These are phyloP conservation scores for Leptodermis oblonga DNA, from an alignment of 257 asterid species.

Conservation along the genomic window DNA sequence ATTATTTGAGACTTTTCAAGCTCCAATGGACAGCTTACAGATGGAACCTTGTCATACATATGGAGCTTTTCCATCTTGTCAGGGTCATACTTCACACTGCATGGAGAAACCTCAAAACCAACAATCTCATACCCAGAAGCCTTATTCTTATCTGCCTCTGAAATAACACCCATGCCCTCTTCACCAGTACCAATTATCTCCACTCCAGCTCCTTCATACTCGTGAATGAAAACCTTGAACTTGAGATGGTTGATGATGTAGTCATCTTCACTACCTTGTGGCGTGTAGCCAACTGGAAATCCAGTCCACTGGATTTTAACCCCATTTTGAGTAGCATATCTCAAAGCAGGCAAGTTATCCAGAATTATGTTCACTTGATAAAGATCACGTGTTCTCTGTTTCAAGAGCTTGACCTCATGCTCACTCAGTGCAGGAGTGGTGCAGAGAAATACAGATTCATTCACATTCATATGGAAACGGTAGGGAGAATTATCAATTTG, in stretches of 20 bases:
- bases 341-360: slow-evolving; percentile 76
- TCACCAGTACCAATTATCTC: slow-evolving; percentile 72
- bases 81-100: slow-evolving; percentile 70
- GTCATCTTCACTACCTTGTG: slow-evolving; percentile 58
- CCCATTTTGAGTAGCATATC: slow-evolving; percentile 65
- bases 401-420: slow-evolving; percentile 65
- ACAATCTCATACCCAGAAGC: slow-evolving; percentile 73
- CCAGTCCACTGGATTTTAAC: slow-evolving; percentile 74
- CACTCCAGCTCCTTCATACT: slow-evolving; percentile 72
- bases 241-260: slow-evolving; percentile 72
- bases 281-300: slow-evolving; percentile 70
- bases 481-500: slow-evolving; percentile 77
- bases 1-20: slow-evolving; percentile 61
- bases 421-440: slow-evolving; percentile 60
- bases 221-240: slow-evolving; percentile 70
- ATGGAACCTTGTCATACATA: slow-evolving; percentile 39
- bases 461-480: slow-evolving; percentile 62
- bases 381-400: slow-evolving; percentile 72
- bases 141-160: slow-evolving; percentile 65
- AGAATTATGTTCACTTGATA: slow-evolving; percentile 80
- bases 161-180: slow-evolving; percentile 63
- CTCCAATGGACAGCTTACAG: slow-evolving; percentile 57
- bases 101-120: slow-evolving; percentile 76
- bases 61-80: slow-evolving; percentile 63
- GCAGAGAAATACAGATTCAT: slow-evolving; percentile 66